These are phyloP conservation scores for Fusarium redolens DNA, from an alignment of 2,329 filamentous ascomycete genomes.

Conservation along the genomic window DNA sequence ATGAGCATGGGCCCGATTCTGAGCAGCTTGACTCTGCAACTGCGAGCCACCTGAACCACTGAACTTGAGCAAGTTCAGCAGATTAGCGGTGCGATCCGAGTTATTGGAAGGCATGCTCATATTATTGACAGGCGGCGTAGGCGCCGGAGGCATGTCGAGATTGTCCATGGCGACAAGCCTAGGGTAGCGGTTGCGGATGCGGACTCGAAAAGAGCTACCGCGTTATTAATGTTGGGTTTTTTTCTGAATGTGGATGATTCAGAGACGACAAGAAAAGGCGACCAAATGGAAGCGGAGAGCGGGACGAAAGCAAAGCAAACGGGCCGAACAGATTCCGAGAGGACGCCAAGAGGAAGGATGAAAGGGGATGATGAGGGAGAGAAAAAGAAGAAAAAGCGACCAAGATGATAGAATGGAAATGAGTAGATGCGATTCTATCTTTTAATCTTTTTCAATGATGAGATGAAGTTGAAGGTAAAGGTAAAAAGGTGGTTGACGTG, in stretches of 20 bases:
- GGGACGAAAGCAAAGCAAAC: slow-evolving; percentile 41
- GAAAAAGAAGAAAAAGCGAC: not conserved
- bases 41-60: slow-evolving; percentile 54
- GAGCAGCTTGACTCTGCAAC: slow-evolving; percentile 49
- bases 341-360: slow-evolving; percentile 31
- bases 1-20: slow-evolving; percentile 33
- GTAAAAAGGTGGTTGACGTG: slow-evolving; percentile 3
- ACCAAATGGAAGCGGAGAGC: slow-evolving; percentile 40
- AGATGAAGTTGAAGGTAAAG: slow-evolving; percentile 16
- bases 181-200: slow-evolving; percentile 36
- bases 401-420: slow-evolving; percentile 5
- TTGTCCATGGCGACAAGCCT: slow-evolving; percentile 44
- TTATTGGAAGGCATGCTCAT: slow-evolving; percentile 53
- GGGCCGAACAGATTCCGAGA: slow-evolving; percentile 41
- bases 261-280: slow-evolving; percentile 17
- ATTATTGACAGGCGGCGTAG: slow-evolving; percentile 59
- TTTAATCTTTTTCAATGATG: slow-evolving; percentile 22
- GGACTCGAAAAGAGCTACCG: slow-evolving; percentile 39
- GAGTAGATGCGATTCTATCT: slow-evolving; percentile 25
- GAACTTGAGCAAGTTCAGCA: slow-evolving; percentile 73
- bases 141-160: slow-evolving; percentile 62
- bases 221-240: slow-evolving; percentile 8
- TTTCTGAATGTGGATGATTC: slow-evolving; percentile 20
- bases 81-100: slow-evolving; percentile 63
- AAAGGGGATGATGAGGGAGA: slow-evolving; percentile 10